These are phyloP conservation scores for Plantago elongata DNA, from an alignment of 257 asterid genomes.

Conservation along the genomic window DNA sequence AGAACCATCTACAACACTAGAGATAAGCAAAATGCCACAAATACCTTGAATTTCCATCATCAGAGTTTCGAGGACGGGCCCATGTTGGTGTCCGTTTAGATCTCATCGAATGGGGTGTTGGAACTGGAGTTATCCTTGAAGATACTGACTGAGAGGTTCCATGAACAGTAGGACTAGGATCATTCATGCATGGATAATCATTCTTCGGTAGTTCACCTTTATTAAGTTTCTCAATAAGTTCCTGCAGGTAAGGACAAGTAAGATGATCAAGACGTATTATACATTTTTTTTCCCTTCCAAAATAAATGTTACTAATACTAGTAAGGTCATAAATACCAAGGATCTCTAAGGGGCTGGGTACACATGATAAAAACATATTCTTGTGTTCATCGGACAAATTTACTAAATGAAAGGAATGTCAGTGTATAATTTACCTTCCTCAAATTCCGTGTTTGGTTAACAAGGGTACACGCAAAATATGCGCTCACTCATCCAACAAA, in stretches of 20 bases:
- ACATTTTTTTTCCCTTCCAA: not conserved
- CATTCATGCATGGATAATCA: constrained; percentile 96
- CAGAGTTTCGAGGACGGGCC: constrained; percentile 97
- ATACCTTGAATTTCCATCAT: constrained; percentile 98
- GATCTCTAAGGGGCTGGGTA: no score
- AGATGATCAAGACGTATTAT: not conserved
- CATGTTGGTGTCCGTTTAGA: constrained; percentile 91
- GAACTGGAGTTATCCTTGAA: constrained; percentile 43
- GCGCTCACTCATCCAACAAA: no score
- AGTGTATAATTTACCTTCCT: no score
- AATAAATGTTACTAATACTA: no score
- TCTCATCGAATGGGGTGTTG: constrained; percentile 91
- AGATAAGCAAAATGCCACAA: constrained; percentile 10
- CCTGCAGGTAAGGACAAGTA: constrained; percentile 45
- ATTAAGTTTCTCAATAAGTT: constrained; percentile 72
- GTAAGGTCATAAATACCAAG: no score
- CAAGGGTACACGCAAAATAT: no score
- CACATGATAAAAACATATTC: no score
- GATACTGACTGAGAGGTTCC: constrained; percentile 58
- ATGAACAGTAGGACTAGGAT: constrained; percentile 80
- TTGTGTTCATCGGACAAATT: no score
- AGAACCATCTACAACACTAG: constrained; percentile 1
- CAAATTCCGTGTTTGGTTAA: no score
- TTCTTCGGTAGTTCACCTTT: constrained; percentile 83
- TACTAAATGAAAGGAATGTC: no score